Percentiles rank a stretch among this genome's conserved stretches.
Conservation (phyloP, 1,139 yeast genomes). For the Saccharomyces hybrid region DNA sequence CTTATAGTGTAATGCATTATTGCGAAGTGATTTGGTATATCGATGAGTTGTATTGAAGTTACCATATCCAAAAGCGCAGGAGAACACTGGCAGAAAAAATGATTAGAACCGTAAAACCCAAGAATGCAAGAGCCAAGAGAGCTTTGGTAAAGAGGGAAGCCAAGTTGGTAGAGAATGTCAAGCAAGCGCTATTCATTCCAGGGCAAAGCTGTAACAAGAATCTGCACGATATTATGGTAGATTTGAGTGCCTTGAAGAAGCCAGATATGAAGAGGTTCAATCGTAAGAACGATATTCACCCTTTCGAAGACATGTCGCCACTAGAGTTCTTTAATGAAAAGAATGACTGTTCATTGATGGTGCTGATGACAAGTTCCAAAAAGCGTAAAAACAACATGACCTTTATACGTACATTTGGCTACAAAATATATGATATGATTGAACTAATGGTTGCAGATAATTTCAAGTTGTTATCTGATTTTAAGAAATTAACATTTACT, state of each 20-base stretch:
- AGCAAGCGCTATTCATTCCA: constrained; percentile 85
- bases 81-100: constrained; percentile 27
- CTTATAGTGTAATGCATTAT: background rate
- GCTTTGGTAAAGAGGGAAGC: constrained; percentile 86
- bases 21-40: background rate
- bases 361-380: constrained; percentile 76
- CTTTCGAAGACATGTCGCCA: constrained; percentile 85
- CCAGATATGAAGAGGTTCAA: constrained; percentile 84
- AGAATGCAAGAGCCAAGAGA: constrained; percentile 93
- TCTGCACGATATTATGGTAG: constrained; percentile 84
- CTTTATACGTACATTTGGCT: constrained; percentile 83
- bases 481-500: constrained; percentile 71
- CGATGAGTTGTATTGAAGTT: background rate
- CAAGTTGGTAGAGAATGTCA: constrained; percentile 81
- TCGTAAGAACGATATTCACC: constrained; percentile 82
- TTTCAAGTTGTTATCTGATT: constrained; percentile 69
- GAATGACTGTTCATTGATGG: constrained; percentile 82
- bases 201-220: constrained; percentile 76
- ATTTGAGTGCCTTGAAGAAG: constrained; percentile 82
- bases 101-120: constrained; percentile 78
- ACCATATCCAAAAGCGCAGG: background rate
- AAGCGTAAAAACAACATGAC: constrained; percentile 91
- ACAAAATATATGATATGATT: constrained; percentile 86
- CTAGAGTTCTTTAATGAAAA: constrained; percentile 91
- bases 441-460: constrained; percentile 71